A percentile compares a stretch with the other conserved stretches of the same genome.
phyloP scores from a whole-genome alignment of 345 rosid species.

The Sisymbrium altissimum region DNA sequence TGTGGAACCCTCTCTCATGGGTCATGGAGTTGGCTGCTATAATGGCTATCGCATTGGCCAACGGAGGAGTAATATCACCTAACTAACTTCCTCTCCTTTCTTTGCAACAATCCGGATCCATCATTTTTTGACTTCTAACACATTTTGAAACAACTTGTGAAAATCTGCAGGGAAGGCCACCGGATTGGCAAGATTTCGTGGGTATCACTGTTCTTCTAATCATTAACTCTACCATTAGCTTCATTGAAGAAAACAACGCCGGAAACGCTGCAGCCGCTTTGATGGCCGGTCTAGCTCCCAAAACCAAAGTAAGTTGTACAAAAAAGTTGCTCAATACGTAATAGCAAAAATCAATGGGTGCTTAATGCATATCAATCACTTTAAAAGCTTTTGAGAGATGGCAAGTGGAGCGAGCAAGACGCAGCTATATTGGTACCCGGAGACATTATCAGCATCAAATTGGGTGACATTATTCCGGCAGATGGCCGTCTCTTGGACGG shows the following conservation, averaged over 20 bases:
- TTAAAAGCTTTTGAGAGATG: conserved; percentile 66
- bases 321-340: background rate
- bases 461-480: conserved; percentile 83
- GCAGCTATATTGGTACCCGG: conserved; percentile 77
- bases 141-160: background rate
- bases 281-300: conserved; percentile 50
- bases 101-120: background rate
- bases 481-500: conserved; percentile 87
- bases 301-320: conserved; percentile 49
- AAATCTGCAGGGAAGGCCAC: conserved; percentile 64
- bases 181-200: conserved; percentile 86
- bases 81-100: background rate
- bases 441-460: conserved; percentile 69
- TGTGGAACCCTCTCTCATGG: conserved; percentile 97
- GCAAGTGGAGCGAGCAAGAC: conserved; percentile 73
- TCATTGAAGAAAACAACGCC: conserved; percentile 82
- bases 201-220: conserved; percentile 67
- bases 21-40: conserved; percentile 88
- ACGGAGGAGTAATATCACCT: conserved; percentile 57
- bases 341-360: background rate
- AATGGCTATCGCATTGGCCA: conserved; percentile 83
- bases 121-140: background rate
- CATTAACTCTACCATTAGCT: conserved; percentile 79
- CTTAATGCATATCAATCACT: background rate
- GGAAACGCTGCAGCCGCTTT: conserved; percentile 83